A percentile compares a stretch with the other conserved stretches of the same genome.
Evolutionary conservation across 768 basidiomycete genomes (phyloP).

Genomic region (Hebeloma cylindrosporum): DNA sequence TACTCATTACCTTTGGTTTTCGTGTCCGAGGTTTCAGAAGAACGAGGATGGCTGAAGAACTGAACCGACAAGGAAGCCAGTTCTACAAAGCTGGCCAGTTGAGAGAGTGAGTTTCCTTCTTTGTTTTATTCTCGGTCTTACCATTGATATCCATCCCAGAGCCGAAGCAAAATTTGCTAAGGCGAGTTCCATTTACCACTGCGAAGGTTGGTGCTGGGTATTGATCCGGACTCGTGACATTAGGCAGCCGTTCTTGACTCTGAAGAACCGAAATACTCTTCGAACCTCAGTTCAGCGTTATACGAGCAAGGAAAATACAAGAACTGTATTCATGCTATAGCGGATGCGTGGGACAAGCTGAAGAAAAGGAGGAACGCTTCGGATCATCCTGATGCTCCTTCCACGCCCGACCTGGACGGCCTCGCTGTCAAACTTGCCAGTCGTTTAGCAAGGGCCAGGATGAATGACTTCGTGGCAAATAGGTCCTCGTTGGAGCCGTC

Average conservation of each 20-base stretch:
- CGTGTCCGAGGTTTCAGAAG: no score
- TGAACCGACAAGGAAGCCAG: no score
- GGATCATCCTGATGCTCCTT: neutral
- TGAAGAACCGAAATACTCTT: slow-evolving; percentile 8
- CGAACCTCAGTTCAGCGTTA: slow-evolving; percentile 7
- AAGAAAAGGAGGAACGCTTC: neutral
- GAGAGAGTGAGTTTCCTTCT: no score
- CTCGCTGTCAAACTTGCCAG: slow-evolving; percentile 6
- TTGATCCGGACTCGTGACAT: neutral
- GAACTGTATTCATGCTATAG: neutral
- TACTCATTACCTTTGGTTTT: no score
- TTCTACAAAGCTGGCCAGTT: no score
- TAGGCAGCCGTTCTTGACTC: neutral
- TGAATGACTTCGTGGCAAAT: neutral
- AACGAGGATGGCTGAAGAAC: no score
- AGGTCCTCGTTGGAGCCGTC: neutral
- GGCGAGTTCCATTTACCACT: neutral
- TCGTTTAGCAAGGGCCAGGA: slow-evolving; percentile 4
- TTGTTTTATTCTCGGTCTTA: no score
- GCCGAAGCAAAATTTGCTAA: no score
- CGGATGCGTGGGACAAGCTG: neutral
- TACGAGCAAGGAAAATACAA: slow-evolving; percentile 10
- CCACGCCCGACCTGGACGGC: neutral
- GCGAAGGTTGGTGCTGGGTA: neutral
- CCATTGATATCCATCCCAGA: no score